Conservation (phyloP, 2,329 filamentous ascomycete species). For the Polytolypa hystricis region DNA sequence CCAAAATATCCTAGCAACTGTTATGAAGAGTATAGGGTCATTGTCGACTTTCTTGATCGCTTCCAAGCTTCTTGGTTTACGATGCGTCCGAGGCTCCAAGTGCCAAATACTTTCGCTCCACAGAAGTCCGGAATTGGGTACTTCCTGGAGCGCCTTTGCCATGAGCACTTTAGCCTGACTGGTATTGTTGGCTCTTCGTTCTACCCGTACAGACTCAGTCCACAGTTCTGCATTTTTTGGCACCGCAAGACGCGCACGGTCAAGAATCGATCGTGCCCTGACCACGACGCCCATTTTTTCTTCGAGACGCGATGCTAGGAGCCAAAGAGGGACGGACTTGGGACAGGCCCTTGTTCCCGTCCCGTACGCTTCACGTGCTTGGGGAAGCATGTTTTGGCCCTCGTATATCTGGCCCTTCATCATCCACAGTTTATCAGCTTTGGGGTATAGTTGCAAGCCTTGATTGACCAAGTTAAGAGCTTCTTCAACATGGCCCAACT, state of each 20-base stretch:
- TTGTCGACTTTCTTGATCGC: slow-evolving; percentile 96
- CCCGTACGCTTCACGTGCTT: slow-evolving; percentile 81
- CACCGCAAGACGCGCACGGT: slow-evolving; percentile 76
- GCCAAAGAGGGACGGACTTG: slow-evolving; percentile 75
- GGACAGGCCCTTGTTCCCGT: slow-evolving; percentile 81
- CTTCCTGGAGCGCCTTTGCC: slow-evolving; percentile 85
- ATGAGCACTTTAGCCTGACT: slow-evolving; percentile 82
- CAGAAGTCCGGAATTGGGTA: slow-evolving; percentile 73
- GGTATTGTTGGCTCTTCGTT: slow-evolving; percentile 74
- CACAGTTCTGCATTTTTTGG: slow-evolving; percentile 78
- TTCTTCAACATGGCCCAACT: slow-evolving; percentile 64
- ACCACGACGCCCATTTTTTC: slow-evolving; percentile 73
- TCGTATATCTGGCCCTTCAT: slow-evolving; percentile 98
- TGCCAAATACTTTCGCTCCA: slow-evolving; percentile 96
- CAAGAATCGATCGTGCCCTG: slow-evolving; percentile 87
- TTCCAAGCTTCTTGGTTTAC: slow-evolving; percentile 81
- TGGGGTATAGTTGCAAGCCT: slow-evolving; percentile 75
- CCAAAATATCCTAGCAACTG: slow-evolving; percentile 94
- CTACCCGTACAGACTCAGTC: slow-evolving; percentile 87
- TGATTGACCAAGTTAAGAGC: slow-evolving; percentile 81
- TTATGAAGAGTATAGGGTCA: slow-evolving; percentile 78
- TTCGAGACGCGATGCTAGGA: slow-evolving; percentile 79
- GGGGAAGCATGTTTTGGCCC: slow-evolving; percentile 61
- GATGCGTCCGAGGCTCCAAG: slow-evolving; percentile 80
- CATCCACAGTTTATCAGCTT: slow-evolving; percentile 87